Conservation (phyloP, 2,329 filamentous ascomycete species). For the Talaromyces sp. region DNA sequence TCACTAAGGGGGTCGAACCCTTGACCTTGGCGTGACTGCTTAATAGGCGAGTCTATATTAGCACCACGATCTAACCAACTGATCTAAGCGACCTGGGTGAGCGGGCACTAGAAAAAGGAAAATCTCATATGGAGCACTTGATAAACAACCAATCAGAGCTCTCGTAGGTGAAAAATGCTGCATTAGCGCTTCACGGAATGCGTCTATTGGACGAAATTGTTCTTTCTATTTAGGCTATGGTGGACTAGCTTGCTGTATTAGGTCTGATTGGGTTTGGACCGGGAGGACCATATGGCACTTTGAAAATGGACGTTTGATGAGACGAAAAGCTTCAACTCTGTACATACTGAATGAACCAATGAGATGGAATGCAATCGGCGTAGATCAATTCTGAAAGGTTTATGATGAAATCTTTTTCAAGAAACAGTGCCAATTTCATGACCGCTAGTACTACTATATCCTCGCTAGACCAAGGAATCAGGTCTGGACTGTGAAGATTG, state of each 20-base stretch:
- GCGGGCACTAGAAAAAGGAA: background rate
- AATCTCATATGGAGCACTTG: background rate
- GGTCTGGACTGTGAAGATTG: background rate
- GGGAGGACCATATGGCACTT: background rate
- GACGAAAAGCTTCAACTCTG: background rate
- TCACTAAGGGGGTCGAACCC: conserved; percentile 19
- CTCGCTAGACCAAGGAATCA: background rate
- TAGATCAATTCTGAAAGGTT: background rate
- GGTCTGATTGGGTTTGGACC: background rate
- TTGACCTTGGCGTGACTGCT: conserved; percentile 18
- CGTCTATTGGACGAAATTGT: background rate
- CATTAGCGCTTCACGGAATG: background rate
- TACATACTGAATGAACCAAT: background rate
- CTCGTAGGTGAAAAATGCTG: background rate
- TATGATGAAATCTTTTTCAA: background rate
- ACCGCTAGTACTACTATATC: background rate
- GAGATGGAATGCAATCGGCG: background rate
- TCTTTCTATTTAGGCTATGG: background rate
- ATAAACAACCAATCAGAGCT: background rate
- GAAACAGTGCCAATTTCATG: background rate
- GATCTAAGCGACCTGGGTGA: conserved; percentile 12
- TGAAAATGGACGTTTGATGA: background rate
- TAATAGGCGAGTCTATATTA: conserved; percentile 9
- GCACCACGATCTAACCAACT: conserved; percentile 19
- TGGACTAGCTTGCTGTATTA: background rate